These are phyloP conservation scores for Tulasnella sp. DNA, from an alignment of 768 basidiomycete species.

Conservation along the genomic window DNA sequence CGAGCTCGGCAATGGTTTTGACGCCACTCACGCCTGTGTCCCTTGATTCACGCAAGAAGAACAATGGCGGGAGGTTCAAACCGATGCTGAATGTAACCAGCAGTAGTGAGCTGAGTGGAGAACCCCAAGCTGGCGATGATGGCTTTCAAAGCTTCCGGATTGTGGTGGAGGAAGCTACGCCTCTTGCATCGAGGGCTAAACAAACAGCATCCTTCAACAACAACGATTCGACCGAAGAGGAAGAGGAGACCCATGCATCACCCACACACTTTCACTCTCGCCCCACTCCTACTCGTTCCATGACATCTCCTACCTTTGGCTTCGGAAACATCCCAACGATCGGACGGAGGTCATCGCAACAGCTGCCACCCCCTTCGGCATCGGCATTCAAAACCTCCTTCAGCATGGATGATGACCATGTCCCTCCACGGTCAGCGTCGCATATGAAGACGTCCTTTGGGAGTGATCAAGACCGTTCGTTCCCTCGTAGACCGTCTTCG, in stretches of 20 bases:
- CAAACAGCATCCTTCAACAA: no score
- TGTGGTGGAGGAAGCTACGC: conserved; percentile 6
- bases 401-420: background rate
- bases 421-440: conserved; percentile 8
- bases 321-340: no score
- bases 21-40: conserved; percentile 9
- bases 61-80: background rate
- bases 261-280: no score
- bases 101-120: background rate
- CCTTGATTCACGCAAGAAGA: background rate
- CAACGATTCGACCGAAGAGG: no score
- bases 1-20: background rate
- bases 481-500: background rate
- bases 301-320: no score
- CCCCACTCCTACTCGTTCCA: no score
- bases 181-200: background rate
- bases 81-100: background rate
- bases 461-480: no score
- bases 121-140: background rate
- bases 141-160: background rate
- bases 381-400: conserved; percentile 13
- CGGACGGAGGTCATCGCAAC: background rate
- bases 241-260: no score
- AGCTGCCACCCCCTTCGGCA: conserved; percentile 6
- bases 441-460: conserved; percentile 7